Base-by-base conservation (phyloP, 306 rosid genomes). In the Vigna mungo region DNA sequence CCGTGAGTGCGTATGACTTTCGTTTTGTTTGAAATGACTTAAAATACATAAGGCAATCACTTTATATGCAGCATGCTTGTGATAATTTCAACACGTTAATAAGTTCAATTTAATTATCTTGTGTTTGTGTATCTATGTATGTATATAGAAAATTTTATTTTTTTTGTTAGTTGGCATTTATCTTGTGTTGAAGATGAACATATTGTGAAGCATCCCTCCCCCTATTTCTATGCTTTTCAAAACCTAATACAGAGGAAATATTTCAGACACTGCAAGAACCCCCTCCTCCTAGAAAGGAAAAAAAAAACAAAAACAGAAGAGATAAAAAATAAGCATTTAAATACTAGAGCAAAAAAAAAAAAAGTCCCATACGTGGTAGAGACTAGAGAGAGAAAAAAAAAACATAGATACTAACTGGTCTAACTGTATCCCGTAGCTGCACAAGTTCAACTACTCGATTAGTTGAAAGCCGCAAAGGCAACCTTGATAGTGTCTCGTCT, bases 381-480 rank as follows among this genome's bases (percentile, higher is more conserved):
- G 51, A 32, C 17, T 30, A 15, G 3, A 65, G 53, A 23, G 11
- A 16, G 51, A 7, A 54, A 23, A 21, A 32, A 47, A 7, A 20
- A 78, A 73, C 16, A 68, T 14, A 32, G 60, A 80, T 77, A 88
- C 97, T 87, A 54, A 95, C 97, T 44, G 99, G 99, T 80, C 99
- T 84, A 80, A 84, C 96, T 75, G 88, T 90, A 84, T 95, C 97
- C 63, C 97, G 88, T 75, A 95, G 94, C 87, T 90, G 99, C 84
- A 95, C 97, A 18, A 95, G 99, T 84, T 95, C 99, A 83, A 95
- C 96, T 72, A 95, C 66, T 59, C 97, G 97, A 83, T 95, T 90
- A 60, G 99, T 92, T 88, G 99, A 90, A 74, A 95, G 96, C 80
- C 92, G 96, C 85, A 95, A 75, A 73, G 99, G 99, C 90, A 95